phyloP scores from a whole-genome alignment of 176 grass and related monocot genomes.

The Carex parvula region DNA sequence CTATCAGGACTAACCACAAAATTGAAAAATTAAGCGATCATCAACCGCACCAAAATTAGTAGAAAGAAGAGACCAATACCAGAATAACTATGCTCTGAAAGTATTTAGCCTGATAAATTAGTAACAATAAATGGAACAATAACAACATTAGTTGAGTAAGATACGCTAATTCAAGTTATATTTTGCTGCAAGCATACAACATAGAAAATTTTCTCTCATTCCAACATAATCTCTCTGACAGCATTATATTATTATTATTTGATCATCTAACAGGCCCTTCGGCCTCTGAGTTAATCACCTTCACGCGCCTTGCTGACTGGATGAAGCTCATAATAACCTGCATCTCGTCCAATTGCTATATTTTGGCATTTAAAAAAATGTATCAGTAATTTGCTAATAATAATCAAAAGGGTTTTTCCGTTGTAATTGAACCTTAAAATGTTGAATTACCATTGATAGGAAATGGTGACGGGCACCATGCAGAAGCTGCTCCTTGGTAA shows the following conservation, averaged over 20 bases:
- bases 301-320: conserved; percentile 29
- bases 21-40: not conserved
- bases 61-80: conserved; percentile 17
- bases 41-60: not conserved
- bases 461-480: conserved; percentile 40
- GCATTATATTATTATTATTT: conserved; percentile 12
- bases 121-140: conserved; percentile 34
- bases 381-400: not conserved
- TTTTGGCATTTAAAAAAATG: not conserved
- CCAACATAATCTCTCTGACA: conserved; percentile 1
- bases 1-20: not conserved
- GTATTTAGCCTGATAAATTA: conserved; percentile 28
- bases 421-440: not conserved
- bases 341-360: conserved; percentile 31
- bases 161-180: conserved; percentile 25
- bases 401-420: not conserved
- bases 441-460: conserved; percentile 35
- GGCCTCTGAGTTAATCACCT: conserved; percentile 8
- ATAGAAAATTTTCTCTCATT: conserved; percentile 25
- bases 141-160: conserved; percentile 14
- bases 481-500: conserved; percentile 41
- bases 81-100: not conserved
- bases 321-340: conserved; percentile 32
- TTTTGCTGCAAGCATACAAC: conserved; percentile 26
- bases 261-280: conserved; percentile 22